Percentiles rank a stretch among this genome's conserved stretches.
Conservation (phyloP, 1,139 yeast species). For the Hansenula sp. region DNA sequence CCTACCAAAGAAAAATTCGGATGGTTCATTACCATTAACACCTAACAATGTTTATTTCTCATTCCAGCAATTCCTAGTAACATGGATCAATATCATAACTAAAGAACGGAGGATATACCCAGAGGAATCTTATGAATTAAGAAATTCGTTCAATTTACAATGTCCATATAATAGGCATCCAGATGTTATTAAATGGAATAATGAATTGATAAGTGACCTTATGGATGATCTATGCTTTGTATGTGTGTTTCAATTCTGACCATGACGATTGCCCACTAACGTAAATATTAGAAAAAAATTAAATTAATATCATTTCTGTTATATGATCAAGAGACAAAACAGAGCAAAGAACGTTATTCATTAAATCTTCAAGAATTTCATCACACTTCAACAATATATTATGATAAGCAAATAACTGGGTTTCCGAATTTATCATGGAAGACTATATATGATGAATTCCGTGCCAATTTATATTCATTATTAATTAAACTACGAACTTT, state of each 20-base stretch:
- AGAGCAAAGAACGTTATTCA: conserved; percentile 13
- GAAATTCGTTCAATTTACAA: conserved; percentile 17
- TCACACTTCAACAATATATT: conserved; percentile 5
- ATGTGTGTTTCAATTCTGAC: neutral
- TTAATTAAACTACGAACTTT: conserved; percentile 11
- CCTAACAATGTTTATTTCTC: conserved; percentile 10
- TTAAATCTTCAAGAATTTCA: conserved; percentile 14
- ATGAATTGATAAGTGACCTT: conserved; percentile 8
- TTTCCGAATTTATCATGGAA: conserved; percentile 7
- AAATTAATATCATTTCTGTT: conserved; percentile 5
- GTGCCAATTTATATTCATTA: conserved; percentile 14
- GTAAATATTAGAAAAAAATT: conserved; percentile 6
- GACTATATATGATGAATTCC: conserved; percentile 12
- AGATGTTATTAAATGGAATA: conserved; percentile 13
- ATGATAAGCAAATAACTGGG: conserved; percentile 4
- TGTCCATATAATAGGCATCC: conserved; percentile 20
- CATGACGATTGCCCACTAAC: no score
- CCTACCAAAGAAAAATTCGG: neutral
- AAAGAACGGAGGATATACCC: conserved; percentile 20
- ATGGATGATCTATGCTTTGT: conserved; percentile 6
- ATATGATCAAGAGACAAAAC: conserved; percentile 4
- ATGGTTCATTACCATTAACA: conserved; percentile 5
- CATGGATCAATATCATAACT: conserved; percentile 19
- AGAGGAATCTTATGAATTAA: conserved; percentile 10
- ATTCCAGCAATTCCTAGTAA: conserved; percentile 14